These are phyloP conservation scores for Fusarium nodosum DNA, from an alignment of 2,329 filamentous ascomycete genomes.

Conservation along the genomic window DNA sequence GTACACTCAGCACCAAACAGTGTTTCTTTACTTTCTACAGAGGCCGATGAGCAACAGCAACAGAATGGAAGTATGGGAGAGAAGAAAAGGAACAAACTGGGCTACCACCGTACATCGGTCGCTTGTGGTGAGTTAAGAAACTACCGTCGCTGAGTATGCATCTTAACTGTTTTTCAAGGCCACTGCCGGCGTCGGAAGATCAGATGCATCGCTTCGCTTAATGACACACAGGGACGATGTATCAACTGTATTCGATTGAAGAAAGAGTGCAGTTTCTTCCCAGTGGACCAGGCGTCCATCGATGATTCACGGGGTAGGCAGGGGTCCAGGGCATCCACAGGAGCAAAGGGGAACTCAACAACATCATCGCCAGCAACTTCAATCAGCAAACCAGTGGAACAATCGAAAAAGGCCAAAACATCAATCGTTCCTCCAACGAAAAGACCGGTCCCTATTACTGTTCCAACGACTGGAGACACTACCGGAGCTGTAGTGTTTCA, in stretches of 20 bases:
- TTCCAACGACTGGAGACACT: slow-evolving; percentile 59
- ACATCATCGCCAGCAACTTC: slow-evolving; percentile 64
- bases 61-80: slow-evolving; percentile 59
- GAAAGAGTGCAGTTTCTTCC: slow-evolving; percentile 93
- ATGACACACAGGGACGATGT: slow-evolving; percentile 82
- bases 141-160: background rate
- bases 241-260: slow-evolving; percentile 94
- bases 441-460: slow-evolving; percentile 60
- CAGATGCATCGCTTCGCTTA: slow-evolving; percentile 82
- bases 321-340: slow-evolving; percentile 56
- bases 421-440: slow-evolving; percentile 62
- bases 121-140: slow-evolving; percentile 83
- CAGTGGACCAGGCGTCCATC: slow-evolving; percentile 82
- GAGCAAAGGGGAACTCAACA: slow-evolving; percentile 59
- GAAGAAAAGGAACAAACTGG: slow-evolving; percentile 86
- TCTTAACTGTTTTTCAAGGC: slow-evolving; percentile 63
- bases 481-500: slow-evolving; percentile 56
- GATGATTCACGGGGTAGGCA: slow-evolving; percentile 61
- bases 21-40: slow-evolving; percentile 57
- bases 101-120: slow-evolving; percentile 94
- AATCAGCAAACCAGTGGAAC: slow-evolving; percentile 59
- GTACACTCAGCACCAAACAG: slow-evolving; percentile 65
- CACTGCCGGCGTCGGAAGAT: slow-evolving; percentile 96
- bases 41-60: slow-evolving; percentile 51
- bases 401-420: slow-evolving; percentile 53